Percentiles rank a stretch among this genome's conserved stretches.
These are phyloP conservation scores for Puya raimondii DNA, from an alignment of 176 grass and related monocot species.

Conservation along the genomic window DNA sequence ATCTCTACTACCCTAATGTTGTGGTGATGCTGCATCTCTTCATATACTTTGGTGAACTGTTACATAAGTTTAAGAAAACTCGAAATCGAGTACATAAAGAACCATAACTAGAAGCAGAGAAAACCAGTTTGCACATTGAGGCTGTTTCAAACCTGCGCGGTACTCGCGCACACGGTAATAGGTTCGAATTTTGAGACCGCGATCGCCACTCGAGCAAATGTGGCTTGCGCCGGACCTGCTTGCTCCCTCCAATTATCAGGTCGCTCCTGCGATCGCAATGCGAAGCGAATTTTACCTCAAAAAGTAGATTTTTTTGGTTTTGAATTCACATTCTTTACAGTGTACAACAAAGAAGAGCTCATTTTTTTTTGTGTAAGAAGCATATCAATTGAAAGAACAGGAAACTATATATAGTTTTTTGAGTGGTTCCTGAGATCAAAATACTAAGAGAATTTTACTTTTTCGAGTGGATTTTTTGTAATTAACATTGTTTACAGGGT, in stretches of 20 bases:
- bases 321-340: too few species aligned
- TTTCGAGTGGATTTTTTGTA: too few species aligned
- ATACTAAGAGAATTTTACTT: not conserved
- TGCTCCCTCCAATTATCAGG: slow-evolving; percentile 75
- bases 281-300: slow-evolving; percentile 10
- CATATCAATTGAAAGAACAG: not conserved
- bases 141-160: slow-evolving; percentile 32
- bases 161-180: slow-evolving; percentile 62
- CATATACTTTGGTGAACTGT: slow-evolving; percentile 47
- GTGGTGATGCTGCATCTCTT: slow-evolving; percentile 35
- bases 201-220: slow-evolving; percentile 41
- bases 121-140: not conserved
- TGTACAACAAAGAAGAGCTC: not conserved
- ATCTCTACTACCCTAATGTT: slow-evolving; percentile 92
- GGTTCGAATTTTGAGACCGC: slow-evolving; percentile 88
- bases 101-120: not conserved
- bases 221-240: slow-evolving; percentile 47
- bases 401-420: not conserved
- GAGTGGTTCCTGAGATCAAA: not conserved
- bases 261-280: slow-evolving; percentile 48
- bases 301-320: too few species aligned
- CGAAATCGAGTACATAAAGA: not conserved
- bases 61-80: not conserved
- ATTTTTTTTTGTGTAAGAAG: not conserved
- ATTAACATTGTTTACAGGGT: not conserved